phyloP scores from a whole-genome alignment of 805 yeast species.

The Debaryomyces castellii region DNA sequence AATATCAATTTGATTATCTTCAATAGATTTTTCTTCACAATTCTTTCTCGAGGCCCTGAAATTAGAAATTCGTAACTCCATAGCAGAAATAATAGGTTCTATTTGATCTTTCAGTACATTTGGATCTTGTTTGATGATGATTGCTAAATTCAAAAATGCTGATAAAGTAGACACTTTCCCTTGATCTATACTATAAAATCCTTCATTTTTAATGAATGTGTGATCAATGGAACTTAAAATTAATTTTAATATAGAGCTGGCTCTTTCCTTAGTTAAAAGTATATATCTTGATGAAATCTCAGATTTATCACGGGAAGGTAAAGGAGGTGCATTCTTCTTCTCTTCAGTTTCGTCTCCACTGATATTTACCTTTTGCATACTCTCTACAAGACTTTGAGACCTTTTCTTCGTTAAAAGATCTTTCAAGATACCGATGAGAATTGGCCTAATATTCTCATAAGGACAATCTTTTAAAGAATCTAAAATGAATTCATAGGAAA shows the following conservation, averaged over 20 bases:
- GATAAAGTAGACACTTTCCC: slow-evolving; percentile 44
- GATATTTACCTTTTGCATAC: slow-evolving; percentile 5
- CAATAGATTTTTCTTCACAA: slow-evolving; percentile 9
- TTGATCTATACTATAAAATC: slow-evolving; percentile 18
- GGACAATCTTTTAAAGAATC: slow-evolving; percentile 72
- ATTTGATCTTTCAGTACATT: slow-evolving; percentile 13
- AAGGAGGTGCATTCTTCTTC: slow-evolving; percentile 20
- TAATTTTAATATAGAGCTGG: slow-evolving; percentile 42
- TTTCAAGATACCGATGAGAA: slow-evolving; percentile 65
- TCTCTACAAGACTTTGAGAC: slow-evolving; percentile 9
- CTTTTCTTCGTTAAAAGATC: slow-evolving; percentile 52
- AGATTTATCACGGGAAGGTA: slow-evolving; percentile 32
- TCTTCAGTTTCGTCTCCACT: background rate
- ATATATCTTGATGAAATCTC: background rate
- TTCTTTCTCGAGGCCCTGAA: slow-evolving; percentile 12
- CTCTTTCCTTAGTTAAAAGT: slow-evolving; percentile 39
- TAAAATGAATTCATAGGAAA: slow-evolving; percentile 57
- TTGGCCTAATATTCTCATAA: slow-evolving; percentile 56
- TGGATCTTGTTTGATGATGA: slow-evolving; percentile 26
- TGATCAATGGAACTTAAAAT: slow-evolving; percentile 37
- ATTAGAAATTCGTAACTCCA: slow-evolving; percentile 12
- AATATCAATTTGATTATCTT: slow-evolving; percentile 33
- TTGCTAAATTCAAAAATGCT: slow-evolving; percentile 56
- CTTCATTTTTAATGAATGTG: slow-evolving; percentile 25
- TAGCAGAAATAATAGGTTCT: slow-evolving; percentile 12